Percentiles rank a stretch among this genome's conserved stretches.
phyloP scores from a whole-genome alignment of 495 filamentous ascomycete genomes.

The Aspergillus conjunctus region DNA sequence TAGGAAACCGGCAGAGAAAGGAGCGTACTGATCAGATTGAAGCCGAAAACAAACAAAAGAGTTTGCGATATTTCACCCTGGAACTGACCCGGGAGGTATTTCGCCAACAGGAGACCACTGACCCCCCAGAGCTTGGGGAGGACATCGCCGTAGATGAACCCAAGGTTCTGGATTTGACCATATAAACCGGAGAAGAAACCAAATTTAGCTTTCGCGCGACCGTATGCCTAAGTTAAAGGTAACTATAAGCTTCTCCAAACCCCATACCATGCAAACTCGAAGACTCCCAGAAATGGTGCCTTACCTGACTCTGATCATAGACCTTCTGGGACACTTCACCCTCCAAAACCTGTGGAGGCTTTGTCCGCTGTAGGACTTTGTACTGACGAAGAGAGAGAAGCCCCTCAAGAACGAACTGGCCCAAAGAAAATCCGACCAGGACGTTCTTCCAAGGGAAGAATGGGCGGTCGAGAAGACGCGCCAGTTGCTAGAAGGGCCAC shows the following conservation, averaged over 20 bases:
- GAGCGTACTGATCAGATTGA: slow-evolving; percentile 76
- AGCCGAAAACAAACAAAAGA: slow-evolving; percentile 86
- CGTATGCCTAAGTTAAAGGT: slow-evolving; percentile 66
- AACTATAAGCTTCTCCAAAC: background rate
- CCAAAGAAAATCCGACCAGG: slow-evolving; percentile 88
- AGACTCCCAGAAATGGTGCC: background rate
- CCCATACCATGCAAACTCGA: background rate
- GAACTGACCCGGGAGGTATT: slow-evolving; percentile 74
- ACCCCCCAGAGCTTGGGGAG: slow-evolving; percentile 87
- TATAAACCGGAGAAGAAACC: slow-evolving; percentile 76
- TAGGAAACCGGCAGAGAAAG: slow-evolving; percentile 79
- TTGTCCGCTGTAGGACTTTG: slow-evolving; percentile 73
- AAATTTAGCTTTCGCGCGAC: slow-evolving; percentile 92
- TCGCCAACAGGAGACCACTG: slow-evolving; percentile 71
- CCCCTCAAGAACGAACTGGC: slow-evolving; percentile 83
- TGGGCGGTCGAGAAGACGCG: slow-evolving; percentile 83
- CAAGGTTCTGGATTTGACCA: slow-evolving; percentile 81
- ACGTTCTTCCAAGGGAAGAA: slow-evolving; percentile 96
- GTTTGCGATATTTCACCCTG: slow-evolving; percentile 92
- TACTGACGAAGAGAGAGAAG: slow-evolving; percentile 88
- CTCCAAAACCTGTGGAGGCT: slow-evolving; percentile 79
- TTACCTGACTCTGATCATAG: slow-evolving; percentile 89
- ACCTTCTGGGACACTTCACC: slow-evolving; percentile 85
- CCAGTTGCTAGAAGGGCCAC: slow-evolving; percentile 66
- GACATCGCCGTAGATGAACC: slow-evolving; percentile 85